phyloP scores from a whole-genome alignment of 805 yeast genomes.

The Vanderwaltozyma verrucispora region DNA sequence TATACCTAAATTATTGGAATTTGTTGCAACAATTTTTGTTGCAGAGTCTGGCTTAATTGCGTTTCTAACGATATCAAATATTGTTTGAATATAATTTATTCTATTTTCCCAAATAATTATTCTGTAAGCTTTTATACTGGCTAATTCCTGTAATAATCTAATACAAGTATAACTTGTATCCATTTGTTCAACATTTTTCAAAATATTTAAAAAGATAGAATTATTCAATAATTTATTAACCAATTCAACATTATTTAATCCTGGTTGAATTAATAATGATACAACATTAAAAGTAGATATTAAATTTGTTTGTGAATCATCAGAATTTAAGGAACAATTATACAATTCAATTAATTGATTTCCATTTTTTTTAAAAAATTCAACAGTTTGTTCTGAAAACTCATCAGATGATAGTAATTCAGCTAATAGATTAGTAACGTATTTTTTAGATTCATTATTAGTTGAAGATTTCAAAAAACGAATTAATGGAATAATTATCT shows the following conservation, averaged over 20 bases:
- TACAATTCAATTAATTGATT: conserved; percentile 15
- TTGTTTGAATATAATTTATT: conserved; percentile 36
- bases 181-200: conserved; percentile 20
- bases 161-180: conserved; percentile 26
- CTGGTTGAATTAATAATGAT: conserved; percentile 22
- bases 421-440: conserved; percentile 23
- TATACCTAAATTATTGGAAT: conserved; percentile 39
- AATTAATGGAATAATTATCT: conserved; percentile 14
- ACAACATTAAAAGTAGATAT: conserved; percentile 26
- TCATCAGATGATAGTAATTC: conserved; percentile 20
- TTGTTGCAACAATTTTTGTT: conserved; percentile 25
- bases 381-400: conserved; percentile 13
- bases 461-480: conserved; percentile 20
- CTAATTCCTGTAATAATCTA: conserved; percentile 25
- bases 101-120: conserved; percentile 24
- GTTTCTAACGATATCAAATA: conserved; percentile 38
- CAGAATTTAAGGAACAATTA: conserved; percentile 16
- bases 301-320: conserved; percentile 23
- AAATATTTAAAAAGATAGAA: conserved; percentile 15
- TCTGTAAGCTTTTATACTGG: conserved; percentile 21
- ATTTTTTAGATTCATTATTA: conserved; percentile 21
- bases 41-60: conserved; percentile 23
- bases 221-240: conserved; percentile 15
- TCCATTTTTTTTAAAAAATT: conserved; percentile 16
- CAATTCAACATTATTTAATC: conserved; percentile 10